Evolutionary conservation across 2,329 filamentous ascomycete genomes (phyloP), one percentile per base, ranked within the genome.

Genomic region (Erysiphe pulchra): DNA sequence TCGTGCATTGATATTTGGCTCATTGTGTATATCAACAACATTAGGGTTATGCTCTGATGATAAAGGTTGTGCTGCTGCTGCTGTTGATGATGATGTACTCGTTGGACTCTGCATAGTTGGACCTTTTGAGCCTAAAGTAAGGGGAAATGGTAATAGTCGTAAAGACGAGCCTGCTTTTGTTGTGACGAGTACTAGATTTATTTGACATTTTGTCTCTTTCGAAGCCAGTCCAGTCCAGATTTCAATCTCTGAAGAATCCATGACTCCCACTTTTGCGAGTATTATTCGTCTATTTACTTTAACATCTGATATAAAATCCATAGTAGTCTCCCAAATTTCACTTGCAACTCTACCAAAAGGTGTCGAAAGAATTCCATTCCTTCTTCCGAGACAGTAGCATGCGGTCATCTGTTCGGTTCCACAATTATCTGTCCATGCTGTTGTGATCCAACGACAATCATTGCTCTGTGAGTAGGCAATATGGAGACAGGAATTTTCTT

Each of bases 401-500:
- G 75, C 71, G 14, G 71, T 80, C 51, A 76, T 73, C 57, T 86
- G 80, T 49, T 80, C 73, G 48, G 71, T 73, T 1, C 83, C 83
- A 24, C 71, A 71, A 52, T 75, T 82, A 56, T 92, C 81, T 1
- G 77, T 82, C 83, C 83, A 92, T 0, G 79, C 78, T 6, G 75
- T 79, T 12, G 77, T 78, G 34, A 90, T 63, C 84, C 84, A 92
- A 9, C 76, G 66, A 17, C 78, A 73, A 57, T 87, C 80, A 11
- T 77, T 65, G 54, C 80, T 86, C 46, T 76, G 69, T 1, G 79
- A 73, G 55, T 92, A 92, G 1, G 78, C 80, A 40, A 92, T 64
- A 57, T 92, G 83, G 30, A 92, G 73, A 54, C 79, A 79, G 0
- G 75, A 80, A 51, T 85, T 83, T 56, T 90, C 82, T 46, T 79